Conservation (phyloP, 2,329 filamentous ascomycete species). For the Epichloe typhina region DNA sequence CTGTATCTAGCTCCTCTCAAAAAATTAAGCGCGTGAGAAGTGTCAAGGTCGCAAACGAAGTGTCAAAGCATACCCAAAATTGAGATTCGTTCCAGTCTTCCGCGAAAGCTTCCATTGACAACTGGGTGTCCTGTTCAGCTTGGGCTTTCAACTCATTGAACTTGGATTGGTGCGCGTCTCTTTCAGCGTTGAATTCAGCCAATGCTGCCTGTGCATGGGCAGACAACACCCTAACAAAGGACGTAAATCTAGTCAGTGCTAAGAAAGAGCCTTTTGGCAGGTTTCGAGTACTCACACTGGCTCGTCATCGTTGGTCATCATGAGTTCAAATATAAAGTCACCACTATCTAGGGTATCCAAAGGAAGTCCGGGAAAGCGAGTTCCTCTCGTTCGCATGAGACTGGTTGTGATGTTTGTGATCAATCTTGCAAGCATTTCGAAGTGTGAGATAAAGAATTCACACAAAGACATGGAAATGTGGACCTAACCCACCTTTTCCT, state of each 20-base stretch:
- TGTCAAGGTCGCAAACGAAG: too few species aligned
- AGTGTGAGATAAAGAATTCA: too few species aligned
- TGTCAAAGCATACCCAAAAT: slow-evolving; percentile 54
- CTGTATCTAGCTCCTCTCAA: too few species aligned
- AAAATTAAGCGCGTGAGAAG: too few species aligned
- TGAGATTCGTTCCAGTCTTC: slow-evolving; percentile 78
- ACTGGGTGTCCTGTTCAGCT: slow-evolving; percentile 37
- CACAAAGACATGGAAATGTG: not conserved
- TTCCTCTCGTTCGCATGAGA: too few species aligned
- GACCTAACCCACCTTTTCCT: not conserved
- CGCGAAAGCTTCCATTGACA: slow-evolving; percentile 56
- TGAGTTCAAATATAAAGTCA: not conserved
- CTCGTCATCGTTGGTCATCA: slow-evolving; percentile 31
- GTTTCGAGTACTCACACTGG: slow-evolving; percentile 27
- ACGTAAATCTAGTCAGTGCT: slow-evolving; percentile 5
- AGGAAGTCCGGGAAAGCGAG: not conserved
- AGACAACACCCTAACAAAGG: slow-evolving; percentile 38
- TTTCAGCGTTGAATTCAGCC: slow-evolving; percentile 60
- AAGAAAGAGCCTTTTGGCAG: not conserved
- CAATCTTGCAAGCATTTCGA: too few species aligned
- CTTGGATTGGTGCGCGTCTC: slow-evolving; percentile 49
- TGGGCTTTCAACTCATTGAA: slow-evolving; percentile 55
- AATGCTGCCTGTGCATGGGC: slow-evolving; percentile 54
- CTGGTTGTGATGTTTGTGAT: too few species aligned
- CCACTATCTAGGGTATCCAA: not conserved